Evolutionary conservation across 306 rosid genomes (phyloP).

Genomic region (Cucurbita maxima): DNA sequence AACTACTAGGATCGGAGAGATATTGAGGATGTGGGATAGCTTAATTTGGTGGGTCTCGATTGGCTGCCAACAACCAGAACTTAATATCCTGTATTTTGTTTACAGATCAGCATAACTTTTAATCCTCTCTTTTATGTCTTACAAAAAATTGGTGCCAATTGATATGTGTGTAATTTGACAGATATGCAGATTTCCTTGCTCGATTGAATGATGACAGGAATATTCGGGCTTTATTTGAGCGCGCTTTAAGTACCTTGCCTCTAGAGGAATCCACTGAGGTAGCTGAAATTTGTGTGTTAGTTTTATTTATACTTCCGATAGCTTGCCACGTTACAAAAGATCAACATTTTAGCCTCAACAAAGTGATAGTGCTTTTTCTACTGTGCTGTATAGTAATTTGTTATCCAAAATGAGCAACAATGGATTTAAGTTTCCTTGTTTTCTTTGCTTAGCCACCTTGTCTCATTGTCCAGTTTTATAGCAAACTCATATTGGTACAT

Average conservation of each 20-base stretch:
- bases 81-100: background rate
- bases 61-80: background rate
- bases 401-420: background rate
- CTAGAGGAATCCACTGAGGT: constrained; percentile 80
- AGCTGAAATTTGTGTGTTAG: constrained; percentile 3
- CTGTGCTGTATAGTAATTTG: background rate
- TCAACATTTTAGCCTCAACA: background rate
- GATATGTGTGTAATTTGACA: constrained; percentile 19
- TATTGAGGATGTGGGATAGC: background rate
- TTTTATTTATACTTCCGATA: background rate
- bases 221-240: constrained; percentile 91
- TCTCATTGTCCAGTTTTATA: background rate
- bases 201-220: constrained; percentile 89
- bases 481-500: background rate
- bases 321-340: background rate
- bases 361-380: background rate
- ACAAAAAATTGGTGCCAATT: background rate
- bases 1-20: background rate
- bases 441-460: background rate
- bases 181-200: constrained; percentile 91
- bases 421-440: background rate
- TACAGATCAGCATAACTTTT: background rate
- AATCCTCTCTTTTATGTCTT: background rate
- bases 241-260: constrained; percentile 74
- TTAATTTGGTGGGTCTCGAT: background rate